Evolutionary conservation across 163 green algal species (phyloP).

Genomic region (Scenedesmus sp.): DNA sequence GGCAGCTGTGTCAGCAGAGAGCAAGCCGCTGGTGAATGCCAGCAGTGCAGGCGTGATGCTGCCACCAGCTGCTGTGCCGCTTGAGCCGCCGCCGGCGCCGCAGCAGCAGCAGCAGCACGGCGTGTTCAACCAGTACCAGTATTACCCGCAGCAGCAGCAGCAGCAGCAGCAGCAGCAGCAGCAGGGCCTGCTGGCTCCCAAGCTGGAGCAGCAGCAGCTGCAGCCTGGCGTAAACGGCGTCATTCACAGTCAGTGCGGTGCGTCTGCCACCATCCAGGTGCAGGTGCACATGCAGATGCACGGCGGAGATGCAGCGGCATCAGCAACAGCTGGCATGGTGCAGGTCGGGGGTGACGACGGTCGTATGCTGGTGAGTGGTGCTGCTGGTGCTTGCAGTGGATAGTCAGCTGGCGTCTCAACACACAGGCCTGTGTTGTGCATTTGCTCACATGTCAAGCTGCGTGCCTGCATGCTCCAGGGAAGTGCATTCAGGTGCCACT

Average conservation of each 20-base stretch:
- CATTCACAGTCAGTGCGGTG: conserved; percentile 41
- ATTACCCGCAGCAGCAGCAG: neutral
- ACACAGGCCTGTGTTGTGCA: too few relatives aligned
- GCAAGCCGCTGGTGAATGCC: neutral
- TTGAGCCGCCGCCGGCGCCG: neutral
- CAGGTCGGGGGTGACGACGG: conserved; percentile 28
- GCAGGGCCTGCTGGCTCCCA: neutral
- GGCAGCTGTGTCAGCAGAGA: too few relatives aligned
- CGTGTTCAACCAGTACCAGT: too few relatives aligned
- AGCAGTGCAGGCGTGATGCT: conserved; percentile 11
- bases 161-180: conserved; percentile 28
- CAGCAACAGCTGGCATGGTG: conserved; percentile 17
- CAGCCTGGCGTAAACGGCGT: neutral
- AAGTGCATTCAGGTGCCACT: neutral
- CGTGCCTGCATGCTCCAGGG: too few relatives aligned
- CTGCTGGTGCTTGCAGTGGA: neutral
- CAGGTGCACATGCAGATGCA: conserved; percentile 26
- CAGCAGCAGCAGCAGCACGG: conserved; percentile 45
- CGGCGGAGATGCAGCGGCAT: neutral
- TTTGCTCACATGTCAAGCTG: neutral
- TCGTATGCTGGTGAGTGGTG: conserved; percentile 33
- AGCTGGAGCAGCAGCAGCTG: conserved; percentile 39
- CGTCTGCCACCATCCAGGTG: conserved; percentile 25
- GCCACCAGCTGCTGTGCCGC: conserved; percentile 16
- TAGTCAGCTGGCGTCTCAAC: too few relatives aligned